A percentile compares a stretch with the other conserved stretches of the same genome.
These are phyloP conservation scores for Fusarium nematophilum DNA, from an alignment of 2,329 filamentous ascomycete genomes.

Conservation along the genomic window DNA sequence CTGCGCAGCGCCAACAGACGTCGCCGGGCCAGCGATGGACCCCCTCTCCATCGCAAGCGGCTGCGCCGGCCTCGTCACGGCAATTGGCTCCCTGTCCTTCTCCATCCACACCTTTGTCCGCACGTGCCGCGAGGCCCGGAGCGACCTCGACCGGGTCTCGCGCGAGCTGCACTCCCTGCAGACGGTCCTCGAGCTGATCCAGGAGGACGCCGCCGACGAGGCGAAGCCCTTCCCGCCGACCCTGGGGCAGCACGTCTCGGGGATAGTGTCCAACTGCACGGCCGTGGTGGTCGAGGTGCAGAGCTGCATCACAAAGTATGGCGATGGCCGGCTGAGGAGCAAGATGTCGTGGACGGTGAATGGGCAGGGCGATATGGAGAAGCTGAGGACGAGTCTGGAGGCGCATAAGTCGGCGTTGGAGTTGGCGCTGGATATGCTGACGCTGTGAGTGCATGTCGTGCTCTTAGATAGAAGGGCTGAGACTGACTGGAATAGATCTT, in stretches of 20 bases:
- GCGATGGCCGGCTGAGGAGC: constrained; percentile 1
- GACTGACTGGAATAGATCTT: background rate
- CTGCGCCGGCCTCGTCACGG: constrained; percentile 17
- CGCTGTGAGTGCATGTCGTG: background rate
- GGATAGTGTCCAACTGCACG: constrained; percentile 7
- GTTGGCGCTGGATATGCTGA: constrained; percentile 14
- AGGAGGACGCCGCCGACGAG: constrained; percentile 15
- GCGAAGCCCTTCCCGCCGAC: constrained; percentile 3
- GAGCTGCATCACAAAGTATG: constrained; percentile 14
- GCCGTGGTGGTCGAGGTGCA: constrained; percentile 10
- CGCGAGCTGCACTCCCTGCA: constrained; percentile 22
- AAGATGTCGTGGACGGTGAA: background rate
- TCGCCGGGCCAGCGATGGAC: too few relatives aligned
- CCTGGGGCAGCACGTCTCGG: constrained; percentile 7
- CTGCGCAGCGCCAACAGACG: too few relatives aligned
- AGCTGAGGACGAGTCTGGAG: constrained; percentile 15
- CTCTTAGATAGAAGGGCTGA: background rate
- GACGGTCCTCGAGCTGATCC: constrained; percentile 27
- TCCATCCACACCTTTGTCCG: constrained; percentile 20
- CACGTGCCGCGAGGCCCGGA: constrained; percentile 23
- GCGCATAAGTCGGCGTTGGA: constrained; percentile 24
- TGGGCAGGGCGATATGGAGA: constrained; percentile 24
- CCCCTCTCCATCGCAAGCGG: constrained; percentile 26
- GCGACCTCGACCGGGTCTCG: constrained; percentile 25
- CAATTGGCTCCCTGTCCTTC: constrained; percentile 2